Conservation (phyloP, 441 rosid genomes). For the Flueggea neowawraea region DNA sequence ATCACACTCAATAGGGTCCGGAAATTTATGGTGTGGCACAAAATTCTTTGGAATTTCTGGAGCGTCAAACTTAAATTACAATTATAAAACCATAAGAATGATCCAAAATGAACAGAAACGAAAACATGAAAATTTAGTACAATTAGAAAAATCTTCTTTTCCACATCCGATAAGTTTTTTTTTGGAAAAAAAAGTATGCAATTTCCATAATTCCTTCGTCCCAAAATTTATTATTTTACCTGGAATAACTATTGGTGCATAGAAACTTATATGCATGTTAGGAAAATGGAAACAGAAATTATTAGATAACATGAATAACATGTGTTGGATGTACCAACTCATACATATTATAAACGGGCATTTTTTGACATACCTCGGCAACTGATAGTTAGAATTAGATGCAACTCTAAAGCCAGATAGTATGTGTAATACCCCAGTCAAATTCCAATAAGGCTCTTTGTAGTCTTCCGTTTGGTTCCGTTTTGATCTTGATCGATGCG, state of each 20-base stretch:
- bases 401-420: slow-evolving; percentile 78
- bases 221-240: no score
- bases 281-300: no score
- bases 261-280: no score
- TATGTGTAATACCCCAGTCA: no score
- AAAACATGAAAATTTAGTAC: not conserved
- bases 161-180: not conserved
- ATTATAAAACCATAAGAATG: slow-evolving; percentile 11
- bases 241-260: no score
- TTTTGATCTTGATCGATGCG: no score
- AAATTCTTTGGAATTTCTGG: slow-evolving; percentile 81
- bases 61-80: slow-evolving; percentile 65
- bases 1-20: slow-evolving; percentile 51
- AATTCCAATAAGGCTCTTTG: no score
- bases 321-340: no score
- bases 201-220: no score
- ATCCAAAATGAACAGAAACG: not conserved
- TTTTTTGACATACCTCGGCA: slow-evolving; percentile 59
- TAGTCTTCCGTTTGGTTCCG: no score
- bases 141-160: not conserved
- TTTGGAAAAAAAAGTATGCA: no score
- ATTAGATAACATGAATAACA: no score
- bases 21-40: slow-evolving; percentile 70
- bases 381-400: slow-evolving; percentile 54
- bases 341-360: slow-evolving; percentile 7